phyloP scores from a whole-genome alignment of 2,329 filamentous ascomycete species.

The Trichoderma sp. region DNA sequence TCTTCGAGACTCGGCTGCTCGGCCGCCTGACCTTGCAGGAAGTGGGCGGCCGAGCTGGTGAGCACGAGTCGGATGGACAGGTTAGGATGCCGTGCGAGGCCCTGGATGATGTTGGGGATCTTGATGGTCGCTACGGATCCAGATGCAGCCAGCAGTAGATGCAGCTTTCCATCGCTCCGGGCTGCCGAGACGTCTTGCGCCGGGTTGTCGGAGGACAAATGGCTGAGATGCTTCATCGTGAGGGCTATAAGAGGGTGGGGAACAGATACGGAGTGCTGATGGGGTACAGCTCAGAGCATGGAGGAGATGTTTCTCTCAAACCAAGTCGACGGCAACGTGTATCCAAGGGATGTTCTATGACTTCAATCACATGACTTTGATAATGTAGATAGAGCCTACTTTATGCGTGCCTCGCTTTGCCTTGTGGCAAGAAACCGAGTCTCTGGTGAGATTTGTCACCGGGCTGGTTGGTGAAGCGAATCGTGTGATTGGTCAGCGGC shows the following conservation, averaged over 20 bases:
- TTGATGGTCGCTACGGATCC: slow-evolving; percentile 86
- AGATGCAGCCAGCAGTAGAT: slow-evolving; percentile 48
- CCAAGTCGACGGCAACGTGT: background rate
- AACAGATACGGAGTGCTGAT: background rate
- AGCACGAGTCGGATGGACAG: slow-evolving; percentile 86
- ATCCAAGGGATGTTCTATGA: background rate
- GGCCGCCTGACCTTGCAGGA: slow-evolving; percentile 71
- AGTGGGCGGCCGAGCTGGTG: slow-evolving; percentile 71
- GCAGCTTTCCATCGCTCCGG: slow-evolving; percentile 45
- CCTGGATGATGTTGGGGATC: slow-evolving; percentile 64
- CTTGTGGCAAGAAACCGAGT: slow-evolving; percentile 1
- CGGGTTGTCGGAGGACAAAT: slow-evolving; percentile 30
- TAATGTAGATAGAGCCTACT: background rate
- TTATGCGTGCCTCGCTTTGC: background rate
- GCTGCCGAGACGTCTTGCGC: slow-evolving; percentile 41
- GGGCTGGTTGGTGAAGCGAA: slow-evolving; percentile 10
- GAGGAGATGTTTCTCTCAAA: background rate
- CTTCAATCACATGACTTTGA: no score
- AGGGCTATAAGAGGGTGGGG: background rate
- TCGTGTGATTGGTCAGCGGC: slow-evolving; percentile 29
- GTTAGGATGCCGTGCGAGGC: slow-evolving; percentile 54
- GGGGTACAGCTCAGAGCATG: background rate
- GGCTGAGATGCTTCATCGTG: background rate
- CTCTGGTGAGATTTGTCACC: slow-evolving; percentile 22
- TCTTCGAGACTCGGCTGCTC: slow-evolving; percentile 73